Evolutionary conservation across 2,329 filamentous ascomycete species (phyloP), one percentile per base, ranked within the genome.

Genomic region (Verticillium zaregamsianum): DNA sequence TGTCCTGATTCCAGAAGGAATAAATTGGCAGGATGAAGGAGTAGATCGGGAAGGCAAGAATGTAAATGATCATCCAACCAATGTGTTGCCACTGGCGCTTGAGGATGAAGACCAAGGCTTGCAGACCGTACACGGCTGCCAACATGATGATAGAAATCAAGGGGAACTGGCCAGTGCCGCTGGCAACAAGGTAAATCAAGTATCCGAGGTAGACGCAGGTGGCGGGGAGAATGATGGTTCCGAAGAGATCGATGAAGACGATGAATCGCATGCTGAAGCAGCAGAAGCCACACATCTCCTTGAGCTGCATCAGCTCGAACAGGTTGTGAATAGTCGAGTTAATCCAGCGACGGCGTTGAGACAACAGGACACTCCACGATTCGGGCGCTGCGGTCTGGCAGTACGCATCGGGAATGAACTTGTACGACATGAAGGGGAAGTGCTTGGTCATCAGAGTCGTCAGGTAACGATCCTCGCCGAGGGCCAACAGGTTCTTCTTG

Each of bases 1-100:
- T 94, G 77, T 99, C 95, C 76, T 97, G 93, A 78, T 97, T 96
- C 95, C 95, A 99, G 89, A 99, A 99, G 0, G 94, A 97, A 80
- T 98, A 99, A 66, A 99, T 80, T 0, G 95, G 95, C 14, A 99
- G 85, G 65, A 96, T 73, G 70, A 99, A 91, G 4, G 90, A 95
- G 80, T 94, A 97, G 68, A 99, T 90, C 0, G 95, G 95, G 80
- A 91, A 97, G 3, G 95, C 95, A n/a, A 96, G 69, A 65, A 99
- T 84, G 78, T 99, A 99, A 73, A 99, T 98, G 67, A 99, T 90
- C 93, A 99, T 98, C 95, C 95, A 99, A 68, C 95, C 95, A 64
- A 99, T 86, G 73, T 98, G 94, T 74, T 99, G 93, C 95, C 95
- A 99, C 77, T 98, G 92, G 59, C 95, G 86, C 81, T 97, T 97